phyloP scores from a whole-genome alignment of 345 rosid species.

The Moricandia arvensis region DNA sequence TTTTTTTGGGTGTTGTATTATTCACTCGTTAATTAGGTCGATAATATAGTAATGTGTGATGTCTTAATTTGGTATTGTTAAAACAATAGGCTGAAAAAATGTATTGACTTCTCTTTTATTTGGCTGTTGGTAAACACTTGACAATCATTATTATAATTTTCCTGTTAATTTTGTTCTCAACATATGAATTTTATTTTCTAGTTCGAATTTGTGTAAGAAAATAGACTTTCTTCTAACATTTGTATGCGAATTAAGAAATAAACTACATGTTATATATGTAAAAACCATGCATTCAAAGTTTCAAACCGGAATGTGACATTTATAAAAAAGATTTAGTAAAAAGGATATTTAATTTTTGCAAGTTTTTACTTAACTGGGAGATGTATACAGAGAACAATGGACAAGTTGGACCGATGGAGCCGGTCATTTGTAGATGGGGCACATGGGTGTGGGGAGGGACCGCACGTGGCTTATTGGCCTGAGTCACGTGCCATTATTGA shows the following conservation, averaged over 20 bases:
- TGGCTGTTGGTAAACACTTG: neutral
- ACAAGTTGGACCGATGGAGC: neutral
- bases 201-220: neutral
- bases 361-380: neutral
- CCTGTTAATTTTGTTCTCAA: neutral
- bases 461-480: conserved; percentile 5
- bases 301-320: neutral
- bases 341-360: neutral
- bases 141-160: neutral
- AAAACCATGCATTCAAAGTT: neutral
- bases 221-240: neutral
- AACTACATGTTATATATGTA: neutral
- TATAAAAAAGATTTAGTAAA: neutral
- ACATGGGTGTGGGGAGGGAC: neutral
- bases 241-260: neutral
- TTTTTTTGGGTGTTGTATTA: neutral
- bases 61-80: neutral
- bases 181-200: no score
- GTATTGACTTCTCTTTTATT: neutral
- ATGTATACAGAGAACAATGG: neutral
- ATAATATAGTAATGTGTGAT: neutral
- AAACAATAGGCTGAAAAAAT: neutral
- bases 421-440: neutral
- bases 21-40: neutral
- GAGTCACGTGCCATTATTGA: conserved; percentile 62